Evolutionary conservation across 2,329 filamentous ascomycete genomes (phyloP), one percentile per base, ranked within the genome.

Genomic region (Tolypocladium tropicale): DNA sequence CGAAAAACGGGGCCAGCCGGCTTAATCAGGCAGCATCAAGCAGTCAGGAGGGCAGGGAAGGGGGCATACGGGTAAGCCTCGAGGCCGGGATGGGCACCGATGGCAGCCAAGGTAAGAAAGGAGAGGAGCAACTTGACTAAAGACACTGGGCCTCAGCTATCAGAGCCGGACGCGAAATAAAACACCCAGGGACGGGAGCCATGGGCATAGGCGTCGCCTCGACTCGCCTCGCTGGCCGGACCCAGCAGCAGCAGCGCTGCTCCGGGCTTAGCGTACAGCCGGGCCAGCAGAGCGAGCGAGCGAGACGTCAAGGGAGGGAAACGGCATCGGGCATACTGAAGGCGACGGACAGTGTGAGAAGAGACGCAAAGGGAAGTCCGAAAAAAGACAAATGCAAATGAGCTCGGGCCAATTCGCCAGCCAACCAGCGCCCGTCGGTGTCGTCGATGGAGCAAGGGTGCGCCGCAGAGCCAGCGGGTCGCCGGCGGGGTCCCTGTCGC

Each of bases 1-100:
- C 49, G 53, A 58, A 61, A 61, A 60, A 23, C 60, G 60, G 60
- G 60, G 60, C 60, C 33, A 53, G 46, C 54, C 49, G 56, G 58
- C 48, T 57, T 33, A 56, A 58, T 55, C 57, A 60, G 57, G 59
- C 55, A 53, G 36, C 54, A 52, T 55, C 33, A 37, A 48, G 53
- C 39, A 48, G 37, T 48, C 43, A 7, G 46, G 46, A 30, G 43
- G 23, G 30, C 23, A 16, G 16, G 23, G 23, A 28, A 18, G 37
- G 37, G 18, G 36, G 16, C n/a, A n/a, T n/a, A 0, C 21, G 14
- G 6, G 43, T 49, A 32, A 32, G 16, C 25, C 16, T 25, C n/a
- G 11, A 46, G 41, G 16, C 23, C 9, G 23, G 6, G n/a, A n/a
- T n/a, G n/a, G n/a, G n/a, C n/a, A n/a, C n/a, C n/a, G n/a, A n/a